Evolutionary conservation across 805 yeast species (phyloP).

Genomic region (Tetrapisispora pingtungensis): DNA sequence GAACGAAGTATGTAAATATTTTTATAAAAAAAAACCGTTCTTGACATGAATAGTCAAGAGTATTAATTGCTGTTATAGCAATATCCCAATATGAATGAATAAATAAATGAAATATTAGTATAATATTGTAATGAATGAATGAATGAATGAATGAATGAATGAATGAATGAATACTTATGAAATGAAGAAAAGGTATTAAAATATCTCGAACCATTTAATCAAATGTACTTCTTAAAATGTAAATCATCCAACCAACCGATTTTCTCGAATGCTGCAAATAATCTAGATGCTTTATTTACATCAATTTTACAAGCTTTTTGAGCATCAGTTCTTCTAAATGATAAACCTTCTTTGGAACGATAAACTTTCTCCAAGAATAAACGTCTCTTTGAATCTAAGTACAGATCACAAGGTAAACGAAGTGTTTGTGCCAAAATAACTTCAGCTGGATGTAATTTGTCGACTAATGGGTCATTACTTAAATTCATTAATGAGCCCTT

Average conservation of each 20-base stretch:
- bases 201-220: background rate
- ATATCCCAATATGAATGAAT: background rate
- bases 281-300: slow-evolving; percentile 85
- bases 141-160: too few relatives aligned
- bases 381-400: slow-evolving; percentile 68
- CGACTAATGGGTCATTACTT: slow-evolving; percentile 57
- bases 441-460: slow-evolving; percentile 82
- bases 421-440: slow-evolving; percentile 70
- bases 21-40: background rate
- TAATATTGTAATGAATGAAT: too few relatives aligned
- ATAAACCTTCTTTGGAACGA: slow-evolving; percentile 52
- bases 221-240: slow-evolving; percentile 36
- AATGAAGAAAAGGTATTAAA: too few relatives aligned
- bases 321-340: slow-evolving; percentile 91
- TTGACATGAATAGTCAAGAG: background rate
- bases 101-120: background rate
- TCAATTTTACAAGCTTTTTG: slow-evolving; percentile 95
- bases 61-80: background rate
- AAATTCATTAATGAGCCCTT: slow-evolving; percentile 95
- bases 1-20: background rate
- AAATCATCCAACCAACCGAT: slow-evolving; percentile 84
- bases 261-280: slow-evolving; percentile 79
- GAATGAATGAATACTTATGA: too few relatives aligned
- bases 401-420: slow-evolving; percentile 76
- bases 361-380: slow-evolving; percentile 80